phyloP scores from a whole-genome alignment of 441 rosid species.

The Cnidoscolus chayamansa region DNA sequence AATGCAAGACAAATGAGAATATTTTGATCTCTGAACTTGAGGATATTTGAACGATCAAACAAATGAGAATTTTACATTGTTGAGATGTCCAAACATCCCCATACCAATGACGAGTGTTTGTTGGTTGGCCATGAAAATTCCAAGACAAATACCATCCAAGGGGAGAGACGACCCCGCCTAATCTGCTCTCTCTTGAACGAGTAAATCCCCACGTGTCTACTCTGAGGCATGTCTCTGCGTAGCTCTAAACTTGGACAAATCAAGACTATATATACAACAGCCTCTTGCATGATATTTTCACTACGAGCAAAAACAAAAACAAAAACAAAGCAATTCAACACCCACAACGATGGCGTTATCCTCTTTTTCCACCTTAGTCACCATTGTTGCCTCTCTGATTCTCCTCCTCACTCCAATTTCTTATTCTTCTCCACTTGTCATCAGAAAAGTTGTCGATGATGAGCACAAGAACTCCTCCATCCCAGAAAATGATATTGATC shows the following conservation, averaged over 20 bases:
- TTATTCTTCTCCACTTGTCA: background rate
- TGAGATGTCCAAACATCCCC: background rate
- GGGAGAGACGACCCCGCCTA: background rate
- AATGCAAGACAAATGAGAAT: background rate
- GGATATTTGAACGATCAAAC: no score
- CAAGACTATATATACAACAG: background rate
- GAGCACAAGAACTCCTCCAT: background rate
- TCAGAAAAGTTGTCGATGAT: background rate
- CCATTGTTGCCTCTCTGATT: background rate
- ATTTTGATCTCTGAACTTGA: no score
- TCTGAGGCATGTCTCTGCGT: background rate
- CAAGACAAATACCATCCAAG: no score
- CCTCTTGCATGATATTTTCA: background rate
- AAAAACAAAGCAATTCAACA: background rate
- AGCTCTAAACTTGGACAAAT: background rate
- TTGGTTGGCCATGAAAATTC: background rate
- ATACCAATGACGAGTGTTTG: background rate
- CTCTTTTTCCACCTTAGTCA: background rate
- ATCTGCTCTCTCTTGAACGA: background rate
- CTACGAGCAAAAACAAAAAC: background rate
- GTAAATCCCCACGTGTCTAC: background rate
- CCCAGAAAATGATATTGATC: conserved; percentile 43
- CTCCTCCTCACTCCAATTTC: background rate
- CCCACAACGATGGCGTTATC: background rate
- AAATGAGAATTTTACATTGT: background rate